Percentiles rank a stretch among this genome's conserved stretches.
Evolutionary conservation across 768 basidiomycete genomes (phyloP).

Genomic region (Crepidotus variabilis): DNA sequence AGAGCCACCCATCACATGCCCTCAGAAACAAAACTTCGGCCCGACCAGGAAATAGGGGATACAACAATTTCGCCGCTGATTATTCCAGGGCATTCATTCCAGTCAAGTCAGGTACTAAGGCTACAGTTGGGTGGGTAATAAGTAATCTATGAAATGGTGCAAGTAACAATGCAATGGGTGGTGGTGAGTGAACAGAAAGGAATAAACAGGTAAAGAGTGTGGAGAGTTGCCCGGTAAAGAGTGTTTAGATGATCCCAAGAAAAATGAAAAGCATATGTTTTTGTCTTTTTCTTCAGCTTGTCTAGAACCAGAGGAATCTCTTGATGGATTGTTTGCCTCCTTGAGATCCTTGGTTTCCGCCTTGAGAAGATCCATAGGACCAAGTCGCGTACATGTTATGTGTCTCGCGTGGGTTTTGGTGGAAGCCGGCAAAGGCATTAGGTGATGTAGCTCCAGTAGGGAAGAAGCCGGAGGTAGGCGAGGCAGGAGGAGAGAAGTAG

Average conservation of each 20-base stretch:
- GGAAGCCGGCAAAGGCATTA: slow-evolving; percentile 52
- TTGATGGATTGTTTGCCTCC: slow-evolving; percentile 18
- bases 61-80: background rate
- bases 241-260: background rate
- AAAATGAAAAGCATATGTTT: background rate
- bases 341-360: slow-evolving; percentile 9
- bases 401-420: slow-evolving; percentile 58
- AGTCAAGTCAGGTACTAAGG: background rate
- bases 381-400: slow-evolving; percentile 59
- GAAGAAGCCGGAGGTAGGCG: slow-evolving; percentile 59
- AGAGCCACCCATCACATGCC: slow-evolving; percentile 14
- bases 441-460: slow-evolving; percentile 52
- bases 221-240: background rate
- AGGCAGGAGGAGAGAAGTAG: slow-evolving; percentile 43
- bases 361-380: slow-evolving; percentile 14
- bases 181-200: background rate
- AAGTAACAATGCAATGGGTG: slow-evolving; percentile 1
- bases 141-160: background rate
- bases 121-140: slow-evolving; percentile 4
- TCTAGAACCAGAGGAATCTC: slow-evolving; percentile 18
- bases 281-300: background rate
- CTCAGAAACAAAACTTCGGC: slow-evolving; percentile 3
- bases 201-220: slow-evolving; percentile 4
- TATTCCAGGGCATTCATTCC: background rate
- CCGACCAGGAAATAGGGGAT: background rate